Evolutionary conservation across 2,329 filamentous ascomycete genomes (phyloP).

Genomic region (Helicocarpus griseus): DNA sequence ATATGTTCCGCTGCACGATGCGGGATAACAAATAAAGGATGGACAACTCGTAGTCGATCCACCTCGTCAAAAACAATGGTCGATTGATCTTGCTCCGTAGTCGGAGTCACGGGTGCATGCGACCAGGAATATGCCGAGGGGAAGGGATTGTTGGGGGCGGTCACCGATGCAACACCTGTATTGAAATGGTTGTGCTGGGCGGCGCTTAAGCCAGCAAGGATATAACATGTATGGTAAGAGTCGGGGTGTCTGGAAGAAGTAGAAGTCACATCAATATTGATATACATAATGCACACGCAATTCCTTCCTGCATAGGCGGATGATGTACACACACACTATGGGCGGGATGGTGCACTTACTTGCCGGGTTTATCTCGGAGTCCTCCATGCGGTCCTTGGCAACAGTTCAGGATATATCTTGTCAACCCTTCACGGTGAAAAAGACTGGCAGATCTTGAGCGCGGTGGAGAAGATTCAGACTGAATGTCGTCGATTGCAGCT

Average conservation of each 20-base stretch:
- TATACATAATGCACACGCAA: neutral
- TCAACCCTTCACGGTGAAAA: constrained; percentile 78
- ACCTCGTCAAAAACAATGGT: constrained; percentile 53
- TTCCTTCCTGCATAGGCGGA: neutral
- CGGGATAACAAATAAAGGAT: constrained; percentile 81
- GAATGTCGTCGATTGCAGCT: constrained; percentile 56
- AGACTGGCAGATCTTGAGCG: constrained; percentile 24
- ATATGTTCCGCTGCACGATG: constrained; percentile 57
- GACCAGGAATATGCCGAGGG: constrained; percentile 31
- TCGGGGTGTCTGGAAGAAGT: constrained; percentile 57
- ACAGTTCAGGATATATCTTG: constrained; percentile 81
- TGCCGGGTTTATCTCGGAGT: constrained; percentile 85
- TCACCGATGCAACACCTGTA: constrained; percentile 1
- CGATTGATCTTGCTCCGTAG: constrained; percentile 40
- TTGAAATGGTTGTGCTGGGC: constrained; percentile 51
- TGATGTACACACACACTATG: constrained; percentile 1
- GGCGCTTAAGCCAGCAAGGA: constrained; percentile 73
- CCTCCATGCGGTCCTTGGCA: constrained; percentile 74
- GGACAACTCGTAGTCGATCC: constrained; percentile 60
- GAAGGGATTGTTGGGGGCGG: constrained; percentile 17
- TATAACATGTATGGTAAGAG: constrained; percentile 89
- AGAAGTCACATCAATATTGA: neutral
- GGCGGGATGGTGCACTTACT: constrained; percentile 45
- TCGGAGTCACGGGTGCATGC: constrained; percentile 30
- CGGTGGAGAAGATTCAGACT: constrained; percentile 17